Percentiles rank a stretch among this genome's conserved stretches.
phyloP scores from a whole-genome alignment of 768 basidiomycete genomes.

The Coprinopsis cinerea region DNA sequence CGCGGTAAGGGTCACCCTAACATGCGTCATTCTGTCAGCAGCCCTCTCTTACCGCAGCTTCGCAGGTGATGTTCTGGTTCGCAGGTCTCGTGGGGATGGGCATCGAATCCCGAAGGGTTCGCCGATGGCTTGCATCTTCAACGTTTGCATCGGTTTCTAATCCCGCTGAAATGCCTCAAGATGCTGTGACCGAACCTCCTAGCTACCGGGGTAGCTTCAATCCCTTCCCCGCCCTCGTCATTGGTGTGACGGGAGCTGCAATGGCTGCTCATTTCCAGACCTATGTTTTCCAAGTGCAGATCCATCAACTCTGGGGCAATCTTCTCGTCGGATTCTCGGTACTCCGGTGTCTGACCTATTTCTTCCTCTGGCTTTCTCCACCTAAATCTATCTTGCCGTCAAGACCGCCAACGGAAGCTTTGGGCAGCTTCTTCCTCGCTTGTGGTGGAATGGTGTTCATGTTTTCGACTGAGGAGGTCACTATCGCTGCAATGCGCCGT shows the following conservation, averaged over 20 bases:
- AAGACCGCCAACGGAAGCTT: slow-evolving; percentile 87
- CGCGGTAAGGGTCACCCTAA: slow-evolving; percentile 45
- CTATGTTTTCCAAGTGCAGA: slow-evolving; percentile 91
- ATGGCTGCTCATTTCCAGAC: slow-evolving; percentile 91
- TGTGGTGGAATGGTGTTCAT: slow-evolving; percentile 89
- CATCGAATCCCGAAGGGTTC: slow-evolving; percentile 72
- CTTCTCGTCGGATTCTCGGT: slow-evolving; percentile 74
- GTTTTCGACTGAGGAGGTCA: slow-evolving; percentile 84
- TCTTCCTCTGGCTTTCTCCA: slow-evolving; percentile 88
- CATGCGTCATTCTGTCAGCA: neutral
- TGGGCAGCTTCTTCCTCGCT: slow-evolving; percentile 82
- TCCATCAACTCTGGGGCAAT: slow-evolving; percentile 89
- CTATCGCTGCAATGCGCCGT: slow-evolving; percentile 85
- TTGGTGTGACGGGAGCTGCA: slow-evolving; percentile 88
- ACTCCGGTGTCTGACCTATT: slow-evolving; percentile 84
- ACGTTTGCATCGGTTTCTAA: slow-evolving; percentile 29
- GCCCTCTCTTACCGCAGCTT: too few species aligned
- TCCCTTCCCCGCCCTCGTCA: slow-evolving; percentile 88
- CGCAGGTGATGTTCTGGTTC: slow-evolving; percentile 95
- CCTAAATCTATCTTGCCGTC: slow-evolving; percentile 82
- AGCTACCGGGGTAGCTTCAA: slow-evolving; percentile 80
- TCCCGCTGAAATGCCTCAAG: slow-evolving; percentile 25
- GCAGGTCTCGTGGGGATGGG: slow-evolving; percentile 89
- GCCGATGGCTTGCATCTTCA: slow-evolving; percentile 67
- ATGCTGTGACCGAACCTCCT: slow-evolving; percentile 56